Evolutionary conservation across 176 grass and related monocot genomes (phyloP).

Genomic region (Thalia dealbata): DNA sequence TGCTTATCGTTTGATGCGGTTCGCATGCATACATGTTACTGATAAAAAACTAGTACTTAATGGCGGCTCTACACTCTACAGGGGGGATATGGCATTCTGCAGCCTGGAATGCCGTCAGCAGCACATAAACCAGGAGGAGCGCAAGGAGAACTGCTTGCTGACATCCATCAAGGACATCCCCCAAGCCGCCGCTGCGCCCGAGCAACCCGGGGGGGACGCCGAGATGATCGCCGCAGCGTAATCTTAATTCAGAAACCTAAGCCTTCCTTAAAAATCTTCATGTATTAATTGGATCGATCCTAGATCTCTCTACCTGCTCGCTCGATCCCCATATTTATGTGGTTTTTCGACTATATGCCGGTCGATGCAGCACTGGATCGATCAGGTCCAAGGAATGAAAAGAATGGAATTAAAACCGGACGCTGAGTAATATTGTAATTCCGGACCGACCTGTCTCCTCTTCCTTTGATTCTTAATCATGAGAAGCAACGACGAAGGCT

Average conservation of each 20-base stretch:
- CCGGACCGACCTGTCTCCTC: background rate
- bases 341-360: background rate
- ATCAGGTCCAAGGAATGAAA: background rate
- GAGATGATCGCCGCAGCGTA: conserved; percentile 41
- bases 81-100: conserved; percentile 60
- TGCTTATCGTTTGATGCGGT: too few species aligned
- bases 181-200: conserved; percentile 10
- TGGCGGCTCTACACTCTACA: too few species aligned
- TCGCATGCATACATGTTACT: too few species aligned
- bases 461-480: background rate
- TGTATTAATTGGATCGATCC: background rate
- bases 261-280: background rate
- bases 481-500: background rate
- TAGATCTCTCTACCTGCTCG: too few species aligned
- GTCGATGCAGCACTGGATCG: background rate
- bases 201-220: conserved; percentile 18
- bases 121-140: conserved; percentile 46
- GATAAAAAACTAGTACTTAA: too few species aligned
- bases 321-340: too few species aligned
- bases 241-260: background rate
- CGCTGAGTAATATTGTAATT: background rate
- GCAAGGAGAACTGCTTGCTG: conserved; percentile 36
- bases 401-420: background rate
- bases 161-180: conserved; percentile 31
- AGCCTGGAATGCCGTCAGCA: conserved; percentile 64